These are phyloP conservation scores for Emmonsia crescens DNA, from an alignment of 2,329 filamentous ascomycete genomes.

Conservation along the genomic window DNA sequence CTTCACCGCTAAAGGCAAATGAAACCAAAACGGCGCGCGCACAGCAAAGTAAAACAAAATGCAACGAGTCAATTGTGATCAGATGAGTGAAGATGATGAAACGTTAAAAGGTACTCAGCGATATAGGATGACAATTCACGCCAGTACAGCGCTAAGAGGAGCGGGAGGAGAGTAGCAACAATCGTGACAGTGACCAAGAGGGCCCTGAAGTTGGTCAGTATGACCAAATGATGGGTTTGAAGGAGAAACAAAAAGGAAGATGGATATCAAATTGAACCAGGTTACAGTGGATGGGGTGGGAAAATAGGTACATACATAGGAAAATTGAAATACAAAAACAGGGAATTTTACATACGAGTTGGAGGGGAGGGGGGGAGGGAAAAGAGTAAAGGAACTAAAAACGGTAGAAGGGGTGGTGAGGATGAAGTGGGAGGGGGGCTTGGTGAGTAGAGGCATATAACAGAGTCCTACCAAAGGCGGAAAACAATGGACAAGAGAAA, in stretches of 20 bases:
- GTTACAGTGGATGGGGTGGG: constrained; percentile 4
- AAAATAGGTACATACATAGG: not conserved
- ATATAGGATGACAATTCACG: constrained; percentile 11
- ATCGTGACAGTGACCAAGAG: constrained; percentile 20
- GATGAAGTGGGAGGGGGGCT: not conserved
- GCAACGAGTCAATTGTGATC: not conserved
- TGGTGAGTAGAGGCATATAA: constrained; percentile 3
- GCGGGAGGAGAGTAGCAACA: constrained; percentile 15
- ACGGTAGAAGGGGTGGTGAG: not conserved
- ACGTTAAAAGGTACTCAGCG: not conserved
- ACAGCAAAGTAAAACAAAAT: not conserved
- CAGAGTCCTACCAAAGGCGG: not conserved
- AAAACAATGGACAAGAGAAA: constrained; percentile 3
- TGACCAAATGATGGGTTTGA: constrained; percentile 7
- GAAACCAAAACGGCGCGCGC: not conserved
- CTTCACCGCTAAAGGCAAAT: not conserved
- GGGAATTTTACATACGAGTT: not conserved
- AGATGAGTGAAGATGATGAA: constrained; percentile 1
- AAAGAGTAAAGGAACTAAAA: not conserved
- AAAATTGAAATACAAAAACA: not conserved
- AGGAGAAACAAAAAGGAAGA: constrained; percentile 1
- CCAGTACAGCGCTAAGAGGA: constrained; percentile 23
- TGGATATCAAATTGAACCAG: constrained; percentile 3
- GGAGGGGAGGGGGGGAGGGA: not conserved
- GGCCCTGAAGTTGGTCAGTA: constrained; percentile 25